A percentile compares a stretch with the other conserved stretches of the same genome.
Evolutionary conservation across 2,329 filamentous ascomycete species (phyloP).

Genomic region (Arachnopeziza araneosa): DNA sequence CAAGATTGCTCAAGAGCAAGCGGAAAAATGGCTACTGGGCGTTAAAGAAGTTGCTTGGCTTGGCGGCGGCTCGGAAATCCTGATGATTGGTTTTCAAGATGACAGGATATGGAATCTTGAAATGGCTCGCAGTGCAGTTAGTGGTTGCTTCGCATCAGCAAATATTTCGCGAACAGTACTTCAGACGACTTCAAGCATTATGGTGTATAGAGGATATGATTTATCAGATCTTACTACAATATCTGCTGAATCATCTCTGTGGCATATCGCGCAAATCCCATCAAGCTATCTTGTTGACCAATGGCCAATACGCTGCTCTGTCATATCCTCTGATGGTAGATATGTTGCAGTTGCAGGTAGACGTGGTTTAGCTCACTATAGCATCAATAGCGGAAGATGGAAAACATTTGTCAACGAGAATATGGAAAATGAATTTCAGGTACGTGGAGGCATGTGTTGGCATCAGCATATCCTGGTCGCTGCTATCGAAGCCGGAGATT

Average conservation of each 20-base stretch:
- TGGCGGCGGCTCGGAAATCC: conserved; percentile 78
- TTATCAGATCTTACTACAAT: conserved; percentile 85
- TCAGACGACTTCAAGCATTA: conserved; percentile 80
- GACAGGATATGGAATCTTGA: conserved; percentile 83
- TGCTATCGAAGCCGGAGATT: conserved; percentile 78
- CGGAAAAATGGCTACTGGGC: conserved; percentile 79
- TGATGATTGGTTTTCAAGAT: conserved; percentile 65
- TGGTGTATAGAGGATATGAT: conserved; percentile 92
- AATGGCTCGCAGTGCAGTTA: conserved; percentile 89
- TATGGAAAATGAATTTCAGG: conserved; percentile 84
- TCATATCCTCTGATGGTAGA: conserved; percentile 85
- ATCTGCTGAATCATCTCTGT: conserved; percentile 86
- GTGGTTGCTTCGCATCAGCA: conserved; percentile 83
- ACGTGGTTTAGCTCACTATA: conserved; percentile 90
- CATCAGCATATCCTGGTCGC: conserved; percentile 92
- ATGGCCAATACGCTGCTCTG: conserved; percentile 85
- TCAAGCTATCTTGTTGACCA: conserved; percentile 80
- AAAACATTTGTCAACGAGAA: conserved; percentile 81
- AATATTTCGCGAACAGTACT: conserved; percentile 87
- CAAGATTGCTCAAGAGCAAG: conserved; percentile 57
- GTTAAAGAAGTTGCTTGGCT: conserved; percentile 78
- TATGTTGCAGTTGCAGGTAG: conserved; percentile 96
- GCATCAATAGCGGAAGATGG: conserved; percentile 89
- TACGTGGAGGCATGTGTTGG: conserved; percentile 97
- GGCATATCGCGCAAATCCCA: conserved; percentile 88